phyloP scores from a whole-genome alignment of 257 asterid species.

The Fraxinus quadrangulata region DNA sequence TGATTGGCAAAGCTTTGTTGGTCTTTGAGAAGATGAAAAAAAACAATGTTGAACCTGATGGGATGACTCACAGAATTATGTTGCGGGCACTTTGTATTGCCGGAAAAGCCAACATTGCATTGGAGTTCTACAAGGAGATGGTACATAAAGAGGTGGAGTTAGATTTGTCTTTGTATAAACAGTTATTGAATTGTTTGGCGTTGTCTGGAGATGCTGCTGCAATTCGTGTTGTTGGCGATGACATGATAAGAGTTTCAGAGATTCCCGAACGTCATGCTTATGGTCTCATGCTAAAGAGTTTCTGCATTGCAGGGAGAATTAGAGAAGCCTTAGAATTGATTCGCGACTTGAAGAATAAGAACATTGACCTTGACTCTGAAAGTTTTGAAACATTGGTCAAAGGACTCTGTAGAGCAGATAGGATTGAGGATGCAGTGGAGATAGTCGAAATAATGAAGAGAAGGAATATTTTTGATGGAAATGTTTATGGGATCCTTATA shows the following conservation, averaged over 20 bases:
- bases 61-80: conserved; percentile 49
- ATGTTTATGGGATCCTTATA: conserved; percentile 51
- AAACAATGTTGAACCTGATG: conserved; percentile 61
- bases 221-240: conserved; percentile 49
- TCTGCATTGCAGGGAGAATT: conserved; percentile 70
- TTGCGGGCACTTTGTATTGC: conserved; percentile 55
- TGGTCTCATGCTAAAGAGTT: conserved; percentile 58
- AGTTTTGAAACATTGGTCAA: conserved; percentile 56
- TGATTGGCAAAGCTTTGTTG: conserved; percentile 58
- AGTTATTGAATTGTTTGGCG: conserved; percentile 65
- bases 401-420: conserved; percentile 73
- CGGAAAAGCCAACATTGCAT: conserved; percentile 58
- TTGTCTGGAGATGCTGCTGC: conserved; percentile 49
- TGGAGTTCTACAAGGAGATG: conserved; percentile 82
- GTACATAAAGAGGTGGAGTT: conserved; percentile 45
- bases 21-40: conserved; percentile 73
- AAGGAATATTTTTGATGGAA: conserved; percentile 39
- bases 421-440: conserved; percentile 72
- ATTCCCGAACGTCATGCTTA: conserved; percentile 49
- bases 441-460: conserved; percentile 76
- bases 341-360: conserved; percentile 59
- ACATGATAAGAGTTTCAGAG: conserved; percentile 50
- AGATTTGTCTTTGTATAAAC: conserved; percentile 43
- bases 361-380: conserved; percentile 43
- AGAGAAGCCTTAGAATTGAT: conserved; percentile 76